Conservation (phyloP, 768 basidiomycete genomes). For the Termitomyces sp. region DNA sequence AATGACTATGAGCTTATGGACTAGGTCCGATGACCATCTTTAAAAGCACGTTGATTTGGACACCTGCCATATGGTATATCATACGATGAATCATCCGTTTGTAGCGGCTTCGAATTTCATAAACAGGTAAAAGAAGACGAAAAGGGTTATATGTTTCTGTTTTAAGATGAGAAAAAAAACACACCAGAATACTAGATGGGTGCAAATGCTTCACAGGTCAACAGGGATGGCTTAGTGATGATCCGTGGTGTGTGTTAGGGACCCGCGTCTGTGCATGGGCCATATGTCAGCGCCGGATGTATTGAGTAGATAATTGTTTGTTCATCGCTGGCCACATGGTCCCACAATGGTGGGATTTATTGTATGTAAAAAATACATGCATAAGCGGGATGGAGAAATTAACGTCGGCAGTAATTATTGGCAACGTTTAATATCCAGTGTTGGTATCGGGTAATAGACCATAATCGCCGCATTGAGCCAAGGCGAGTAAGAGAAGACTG, state of each 20-base stretch:
- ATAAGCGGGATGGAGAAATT: neutral
- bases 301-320: constrained; percentile 4
- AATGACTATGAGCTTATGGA: neutral
- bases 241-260: constrained; percentile 9
- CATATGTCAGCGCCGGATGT: constrained; percentile 1
- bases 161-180: neutral
- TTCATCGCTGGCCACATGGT: constrained; percentile 9
- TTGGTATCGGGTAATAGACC: neutral
- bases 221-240: constrained; percentile 5
- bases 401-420: neutral
- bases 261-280: constrained; percentile 9
- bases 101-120: neutral
- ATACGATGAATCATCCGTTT: neutral
- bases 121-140: neutral
- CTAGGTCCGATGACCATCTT: neutral
- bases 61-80: neutral
- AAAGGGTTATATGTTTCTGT: constrained; percentile 1
- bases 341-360: constrained; percentile 1
- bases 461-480: neutral
- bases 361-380: neutral
- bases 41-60: neutral
- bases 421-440: neutral
- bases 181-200: neutral
- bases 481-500: constrained; percentile 8
- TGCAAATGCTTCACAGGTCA: constrained; percentile 4